These are phyloP conservation scores for Chlorencoelia australis DNA, from an alignment of 2,329 filamentous ascomycete genomes.

Conservation along the genomic window DNA sequence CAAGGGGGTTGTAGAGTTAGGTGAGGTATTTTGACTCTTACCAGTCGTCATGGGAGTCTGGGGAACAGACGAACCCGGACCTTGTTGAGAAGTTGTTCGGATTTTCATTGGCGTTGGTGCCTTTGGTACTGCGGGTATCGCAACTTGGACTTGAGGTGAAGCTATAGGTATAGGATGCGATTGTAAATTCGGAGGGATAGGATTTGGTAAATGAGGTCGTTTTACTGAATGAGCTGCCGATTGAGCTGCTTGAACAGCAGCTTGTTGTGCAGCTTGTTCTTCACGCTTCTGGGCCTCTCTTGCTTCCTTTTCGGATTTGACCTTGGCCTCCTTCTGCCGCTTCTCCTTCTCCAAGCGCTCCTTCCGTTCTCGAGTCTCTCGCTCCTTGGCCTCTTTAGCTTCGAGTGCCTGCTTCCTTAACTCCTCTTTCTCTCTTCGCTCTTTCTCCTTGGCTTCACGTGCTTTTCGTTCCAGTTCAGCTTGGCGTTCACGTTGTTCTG, in stretches of 20 bases:
- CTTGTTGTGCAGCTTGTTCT: conserved; percentile 30
- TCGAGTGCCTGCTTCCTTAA: conserved; percentile 72
- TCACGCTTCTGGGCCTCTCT: conserved; percentile 42
- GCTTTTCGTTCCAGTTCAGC: conserved; percentile 78
- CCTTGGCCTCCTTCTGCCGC: conserved; percentile 46
- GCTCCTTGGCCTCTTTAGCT: conserved; percentile 55
- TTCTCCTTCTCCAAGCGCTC: conserved; percentile 50
- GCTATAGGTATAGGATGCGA: conserved; percentile 47
- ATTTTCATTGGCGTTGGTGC: conserved; percentile 68
- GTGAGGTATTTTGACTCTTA: conserved; percentile 47
- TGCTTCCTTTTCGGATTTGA: conserved; percentile 33
- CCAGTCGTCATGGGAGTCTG: conserved; percentile 54
- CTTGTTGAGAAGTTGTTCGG: conserved; percentile 63
- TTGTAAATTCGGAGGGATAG: conserved; percentile 48
- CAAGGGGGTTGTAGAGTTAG: conserved; percentile 50
- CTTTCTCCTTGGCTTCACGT: conserved; percentile 67
- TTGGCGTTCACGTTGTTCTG: conserved; percentile 79
- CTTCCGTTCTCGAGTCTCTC: conserved; percentile 43
- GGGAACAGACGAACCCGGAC: conserved; percentile 55
- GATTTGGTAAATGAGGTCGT: conserved; percentile 27
- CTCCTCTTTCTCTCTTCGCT: conserved; percentile 79
- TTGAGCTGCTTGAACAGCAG: conserved; percentile 29
- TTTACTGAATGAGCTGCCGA: conserved; percentile 34
- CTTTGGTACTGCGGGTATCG: conserved; percentile 75
- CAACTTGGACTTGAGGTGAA: conserved; percentile 71